Conservation (phyloP, 163 green algal genomes). For the Coccomyxa subellipsoidea region DNA sequence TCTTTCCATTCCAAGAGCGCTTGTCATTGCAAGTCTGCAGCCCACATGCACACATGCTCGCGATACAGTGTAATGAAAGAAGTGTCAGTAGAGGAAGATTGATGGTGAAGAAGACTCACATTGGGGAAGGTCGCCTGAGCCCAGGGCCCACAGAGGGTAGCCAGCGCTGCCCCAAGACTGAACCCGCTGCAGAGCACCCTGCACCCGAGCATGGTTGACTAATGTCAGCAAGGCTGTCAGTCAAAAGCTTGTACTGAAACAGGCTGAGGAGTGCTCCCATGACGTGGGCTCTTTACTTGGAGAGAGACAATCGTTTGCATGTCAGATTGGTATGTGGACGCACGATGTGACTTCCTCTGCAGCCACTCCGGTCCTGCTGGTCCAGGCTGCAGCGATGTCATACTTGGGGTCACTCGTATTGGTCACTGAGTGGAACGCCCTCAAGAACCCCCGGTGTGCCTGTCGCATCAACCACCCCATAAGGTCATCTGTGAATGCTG, state of each 20-base stretch:
- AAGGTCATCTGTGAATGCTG: too few relatives aligned
- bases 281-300: too few relatives aligned
- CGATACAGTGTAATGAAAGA: neutral
- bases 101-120: neutral
- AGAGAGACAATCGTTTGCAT: too few relatives aligned
- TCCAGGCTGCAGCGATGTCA: neutral
- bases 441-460: constrained; percentile 2
- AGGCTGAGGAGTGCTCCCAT: too few relatives aligned
- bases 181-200: constrained; percentile 7
- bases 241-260: neutral
- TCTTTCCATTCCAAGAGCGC: too few relatives aligned
- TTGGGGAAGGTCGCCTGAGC: constrained; percentile 6
- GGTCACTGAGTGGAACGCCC: constrained; percentile 3
- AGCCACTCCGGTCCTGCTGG: neutral
- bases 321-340: neutral
- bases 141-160: constrained; percentile 3
- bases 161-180: neutral
- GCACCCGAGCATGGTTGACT: neutral
- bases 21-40: too few relatives aligned
- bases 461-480: too few relatives aligned
- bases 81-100: neutral
- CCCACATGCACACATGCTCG: neutral
- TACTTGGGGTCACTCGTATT: neutral
- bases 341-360: neutral
- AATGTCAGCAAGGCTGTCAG: neutral